Percentiles rank a stretch among this genome's conserved stretches.
Conservation (phyloP, 108 stramenopile genomes). For the Cyclotella atomus region DNA sequence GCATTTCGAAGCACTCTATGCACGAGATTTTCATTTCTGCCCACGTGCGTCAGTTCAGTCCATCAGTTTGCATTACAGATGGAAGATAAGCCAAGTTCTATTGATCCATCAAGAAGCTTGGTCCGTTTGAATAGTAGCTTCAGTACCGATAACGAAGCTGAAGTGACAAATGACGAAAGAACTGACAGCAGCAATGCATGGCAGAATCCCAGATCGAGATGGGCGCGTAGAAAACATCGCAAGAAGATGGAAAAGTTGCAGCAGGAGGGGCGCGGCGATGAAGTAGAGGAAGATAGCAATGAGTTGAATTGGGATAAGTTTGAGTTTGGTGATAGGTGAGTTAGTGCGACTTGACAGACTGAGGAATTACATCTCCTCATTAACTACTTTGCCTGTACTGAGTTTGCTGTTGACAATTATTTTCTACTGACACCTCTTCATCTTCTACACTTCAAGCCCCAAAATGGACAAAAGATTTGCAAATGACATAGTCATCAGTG, state of each 20-base stretch:
- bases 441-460: slow-evolving; percentile 12
- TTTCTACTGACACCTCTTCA: neutral
- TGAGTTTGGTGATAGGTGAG: slow-evolving; percentile 43
- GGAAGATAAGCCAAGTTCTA: neutral
- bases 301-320: slow-evolving; percentile 45
- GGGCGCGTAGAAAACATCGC: slow-evolving; percentile 31
- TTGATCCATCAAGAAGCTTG: neutral
- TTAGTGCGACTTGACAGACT: neutral
- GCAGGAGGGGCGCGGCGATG: neutral
- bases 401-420: neutral
- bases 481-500: slow-evolving; percentile 2
- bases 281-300: slow-evolving; percentile 8
- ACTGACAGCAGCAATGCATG: neutral
- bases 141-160: neutral
- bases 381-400: too few relatives aligned
- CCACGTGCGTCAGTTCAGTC: neutral
- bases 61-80: neutral
- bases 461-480: slow-evolving; percentile 48
- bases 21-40: neutral
- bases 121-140: neutral
- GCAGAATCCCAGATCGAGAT: slow-evolving; percentile 36
- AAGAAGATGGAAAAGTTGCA: slow-evolving; percentile 13
- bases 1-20: neutral
- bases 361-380: too few relatives aligned
- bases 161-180: neutral